These are phyloP conservation scores for Termitomyces sp. DNA, from an alignment of 768 basidiomycete genomes.

Conservation along the genomic window DNA sequence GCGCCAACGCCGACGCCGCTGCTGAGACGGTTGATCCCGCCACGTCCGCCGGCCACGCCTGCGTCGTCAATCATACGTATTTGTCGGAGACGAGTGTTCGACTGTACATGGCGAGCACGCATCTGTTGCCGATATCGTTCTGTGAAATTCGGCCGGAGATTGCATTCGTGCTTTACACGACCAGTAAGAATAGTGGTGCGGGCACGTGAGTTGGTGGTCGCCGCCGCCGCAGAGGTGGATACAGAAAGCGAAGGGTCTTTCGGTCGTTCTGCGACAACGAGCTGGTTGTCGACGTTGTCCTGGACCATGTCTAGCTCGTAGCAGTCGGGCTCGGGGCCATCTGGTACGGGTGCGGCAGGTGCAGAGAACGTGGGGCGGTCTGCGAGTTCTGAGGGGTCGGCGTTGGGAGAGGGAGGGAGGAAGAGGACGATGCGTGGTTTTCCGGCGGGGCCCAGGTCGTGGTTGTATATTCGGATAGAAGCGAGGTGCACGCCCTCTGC, in stretches of 20 bases:
- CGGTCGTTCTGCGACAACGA: slow-evolving; percentile 78
- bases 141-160: slow-evolving; percentile 62
- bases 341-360: slow-evolving; percentile 25
- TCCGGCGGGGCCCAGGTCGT: slow-evolving; percentile 34
- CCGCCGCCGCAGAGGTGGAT: slow-evolving; percentile 30
- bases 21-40: slow-evolving; percentile 73
- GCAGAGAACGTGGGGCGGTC: slow-evolving; percentile 35
- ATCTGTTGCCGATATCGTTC: slow-evolving; percentile 69
- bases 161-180: slow-evolving; percentile 77
- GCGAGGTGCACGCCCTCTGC: slow-evolving; percentile 79
- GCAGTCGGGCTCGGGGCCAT: slow-evolving; percentile 50
- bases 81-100: slow-evolving; percentile 61
- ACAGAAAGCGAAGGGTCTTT: slow-evolving; percentile 48
- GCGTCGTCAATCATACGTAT: slow-evolving; percentile 75
- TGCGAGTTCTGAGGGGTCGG: slow-evolving; percentile 13
- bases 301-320: slow-evolving; percentile 90
- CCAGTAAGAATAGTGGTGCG: slow-evolving; percentile 78
- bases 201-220: slow-evolving; percentile 51
- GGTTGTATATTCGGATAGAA: slow-evolving; percentile 74
- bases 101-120: slow-evolving; percentile 57
- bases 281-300: slow-evolving; percentile 78
- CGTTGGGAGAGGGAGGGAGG: slow-evolving; percentile 54
- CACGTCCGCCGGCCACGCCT: slow-evolving; percentile 61
- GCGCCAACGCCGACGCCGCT: slow-evolving; percentile 65
- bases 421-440: slow-evolving; percentile 64